These are phyloP conservation scores for Chenopodium suecicum DNA, from an alignment of 148 eudicot species.

Conservation along the genomic window DNA sequence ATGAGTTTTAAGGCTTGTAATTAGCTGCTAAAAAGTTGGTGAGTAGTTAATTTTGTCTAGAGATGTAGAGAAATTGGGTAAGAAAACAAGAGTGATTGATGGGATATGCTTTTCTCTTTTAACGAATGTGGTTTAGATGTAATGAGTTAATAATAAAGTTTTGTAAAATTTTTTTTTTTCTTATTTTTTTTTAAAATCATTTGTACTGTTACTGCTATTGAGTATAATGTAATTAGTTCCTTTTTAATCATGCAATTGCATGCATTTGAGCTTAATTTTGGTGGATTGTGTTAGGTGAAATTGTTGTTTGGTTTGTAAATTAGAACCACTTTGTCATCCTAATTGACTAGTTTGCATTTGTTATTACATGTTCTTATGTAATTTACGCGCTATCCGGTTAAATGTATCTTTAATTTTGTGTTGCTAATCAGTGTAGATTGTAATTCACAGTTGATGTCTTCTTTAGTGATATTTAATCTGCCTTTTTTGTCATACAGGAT, in stretches of 20 bases:
- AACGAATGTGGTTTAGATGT: neutral
- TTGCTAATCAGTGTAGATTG: neutral
- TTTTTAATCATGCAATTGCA: neutral
- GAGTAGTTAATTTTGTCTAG: conserved; percentile 3
- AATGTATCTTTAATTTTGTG: neutral
- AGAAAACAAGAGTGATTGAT: neutral
- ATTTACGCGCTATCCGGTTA: neutral
- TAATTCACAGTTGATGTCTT: neutral
- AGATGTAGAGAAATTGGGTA: neutral
- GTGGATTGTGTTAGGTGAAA: neutral
- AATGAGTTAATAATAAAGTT: neutral
- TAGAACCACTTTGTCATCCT: neutral
- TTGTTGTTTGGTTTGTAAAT: neutral
- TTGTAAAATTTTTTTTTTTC: neutral
- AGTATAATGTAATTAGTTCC: neutral
- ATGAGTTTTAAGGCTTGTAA: conserved; percentile 12
- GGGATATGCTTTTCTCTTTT: neutral
- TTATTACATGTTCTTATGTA: neutral
- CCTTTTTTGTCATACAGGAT: conserved; percentile 45
- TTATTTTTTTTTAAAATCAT: neutral
- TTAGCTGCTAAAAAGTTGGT: conserved; percentile 5
- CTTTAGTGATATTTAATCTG: conserved; percentile 12
- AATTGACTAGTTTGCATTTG: too few species aligned
- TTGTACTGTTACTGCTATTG: neutral
- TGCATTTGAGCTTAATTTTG: neutral